Evolutionary conservation across 306 rosid species (phyloP), one percentile per base, ranked within the genome.

Genomic region (Abrus precatorius): DNA sequence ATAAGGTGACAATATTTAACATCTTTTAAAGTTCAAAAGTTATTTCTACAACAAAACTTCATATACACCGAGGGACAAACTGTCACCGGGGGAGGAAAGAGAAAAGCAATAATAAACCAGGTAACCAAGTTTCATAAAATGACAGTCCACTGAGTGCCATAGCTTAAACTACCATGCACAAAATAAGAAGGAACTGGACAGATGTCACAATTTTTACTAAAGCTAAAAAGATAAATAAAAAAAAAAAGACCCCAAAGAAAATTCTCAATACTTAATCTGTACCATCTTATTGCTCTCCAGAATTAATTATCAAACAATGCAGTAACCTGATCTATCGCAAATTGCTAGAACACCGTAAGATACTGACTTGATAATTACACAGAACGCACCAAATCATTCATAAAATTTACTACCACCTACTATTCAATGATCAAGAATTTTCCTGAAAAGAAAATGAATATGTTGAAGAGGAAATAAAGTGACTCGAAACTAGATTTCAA

Each of bases 21-120:
- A 74, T 20, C 33, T 8, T 30, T 50, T 2, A 7, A 78, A 53
- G 78, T 72, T 74, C 55, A 38, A 59, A 30, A 28, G 32, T 69
- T 14, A 8, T n/a, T 54, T 44, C 29, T 44, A 45, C 56, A 53
- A 36, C 62, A 32, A 28, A 50, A 72, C 44, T 48, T 70, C 44
- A 72, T 50, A n/a, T 52, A 33, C n/a, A 13, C 8, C 14, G 5
- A 70, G 61, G 62, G 20, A 40, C 13, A 84, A 69, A 45, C 44
- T 28, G 40, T 64, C 65, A 54, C 9, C 3, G 12, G 14, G 13
- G 40, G 65, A 41, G 69, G 40, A 77, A 75, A 47, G 48, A 36
- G 65, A 13, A 9, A 47, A 59, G 0, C 64, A 29, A 28, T 28
- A 8, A 56, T 29, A 59, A 59, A 59, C 30, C 6, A 59, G 30